phyloP scores from a whole-genome alignment of 2,329 filamentous ascomycete species.

The Nemania abortiva region DNA sequence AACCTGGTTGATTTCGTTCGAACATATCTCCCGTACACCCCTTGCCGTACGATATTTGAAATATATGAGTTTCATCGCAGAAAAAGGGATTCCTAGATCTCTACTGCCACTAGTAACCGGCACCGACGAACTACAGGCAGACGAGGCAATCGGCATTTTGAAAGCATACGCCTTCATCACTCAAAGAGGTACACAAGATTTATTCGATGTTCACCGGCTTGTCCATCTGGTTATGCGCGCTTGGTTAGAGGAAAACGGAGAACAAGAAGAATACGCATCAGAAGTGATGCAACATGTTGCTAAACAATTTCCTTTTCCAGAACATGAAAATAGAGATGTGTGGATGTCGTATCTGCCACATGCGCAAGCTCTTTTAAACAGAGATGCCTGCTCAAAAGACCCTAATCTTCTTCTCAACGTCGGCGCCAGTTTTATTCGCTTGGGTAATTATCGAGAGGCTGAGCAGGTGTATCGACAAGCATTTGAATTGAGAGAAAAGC shows the following conservation, averaged over 20 bases:
- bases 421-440: not conserved
- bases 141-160: conserved; percentile 12
- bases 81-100: not conserved
- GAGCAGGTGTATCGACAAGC: not conserved
- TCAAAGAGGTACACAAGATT: not conserved
- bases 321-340: not conserved
- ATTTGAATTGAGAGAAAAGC: not conserved
- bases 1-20: conserved; percentile 13
- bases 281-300: not conserved
- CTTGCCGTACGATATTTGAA: conserved; percentile 5
- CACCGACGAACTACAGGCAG: not conserved
- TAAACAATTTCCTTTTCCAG: not conserved
- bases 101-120: conserved; percentile 5
- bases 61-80: not conserved
- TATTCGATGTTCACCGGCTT: conserved; percentile 9
- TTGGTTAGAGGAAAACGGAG: not conserved
- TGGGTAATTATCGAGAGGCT: not conserved
- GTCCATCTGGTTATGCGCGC: conserved; percentile 7
- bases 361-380: not conserved
- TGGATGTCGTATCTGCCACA: not conserved
- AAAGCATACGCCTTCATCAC: conserved; percentile 4
- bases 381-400: not conserved
- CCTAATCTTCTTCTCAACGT: not conserved
- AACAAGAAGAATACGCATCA: not conserved
- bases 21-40: not conserved